Evolutionary conservation across 306 rosid species (phyloP).

Genomic region (Clitoria ternatea): DNA sequence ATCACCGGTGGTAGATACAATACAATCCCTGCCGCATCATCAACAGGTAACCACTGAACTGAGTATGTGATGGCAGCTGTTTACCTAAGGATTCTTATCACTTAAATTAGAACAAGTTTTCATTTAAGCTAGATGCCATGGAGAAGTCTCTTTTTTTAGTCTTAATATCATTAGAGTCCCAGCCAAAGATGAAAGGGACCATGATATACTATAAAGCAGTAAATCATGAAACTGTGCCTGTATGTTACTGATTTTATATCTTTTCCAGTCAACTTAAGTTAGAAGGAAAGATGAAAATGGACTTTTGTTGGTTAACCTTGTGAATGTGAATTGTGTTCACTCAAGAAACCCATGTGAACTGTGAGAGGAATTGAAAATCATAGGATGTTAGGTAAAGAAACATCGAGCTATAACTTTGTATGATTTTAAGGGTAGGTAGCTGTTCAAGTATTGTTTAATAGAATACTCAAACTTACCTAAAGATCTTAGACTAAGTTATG

Average conservation of each 20-base stretch:
- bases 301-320: background rate
- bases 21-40: constrained; percentile 92
- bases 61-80: background rate
- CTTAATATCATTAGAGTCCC: background rate
- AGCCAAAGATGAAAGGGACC: background rate
- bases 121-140: background rate
- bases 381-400: background rate
- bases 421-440: background rate
- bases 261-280: background rate
- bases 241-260: background rate
- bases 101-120: background rate
- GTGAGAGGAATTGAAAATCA: background rate
- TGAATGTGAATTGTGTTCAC: no score
- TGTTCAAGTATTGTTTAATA: background rate
- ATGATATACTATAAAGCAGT: background rate
- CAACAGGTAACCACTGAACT: constrained; percentile 75
- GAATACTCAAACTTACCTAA: background rate
- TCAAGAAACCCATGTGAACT: no score
- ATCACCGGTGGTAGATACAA: constrained; percentile 79
- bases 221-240: background rate
- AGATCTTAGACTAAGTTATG: background rate
- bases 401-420: no score
- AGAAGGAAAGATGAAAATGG: background rate
- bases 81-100: background rate
- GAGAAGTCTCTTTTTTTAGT: background rate